Percentiles rank a stretch among this genome's conserved stretches.
phyloP scores from a whole-genome alignment of 495 filamentous ascomycete genomes.

The Talaromyces nanjingensis region DNA sequence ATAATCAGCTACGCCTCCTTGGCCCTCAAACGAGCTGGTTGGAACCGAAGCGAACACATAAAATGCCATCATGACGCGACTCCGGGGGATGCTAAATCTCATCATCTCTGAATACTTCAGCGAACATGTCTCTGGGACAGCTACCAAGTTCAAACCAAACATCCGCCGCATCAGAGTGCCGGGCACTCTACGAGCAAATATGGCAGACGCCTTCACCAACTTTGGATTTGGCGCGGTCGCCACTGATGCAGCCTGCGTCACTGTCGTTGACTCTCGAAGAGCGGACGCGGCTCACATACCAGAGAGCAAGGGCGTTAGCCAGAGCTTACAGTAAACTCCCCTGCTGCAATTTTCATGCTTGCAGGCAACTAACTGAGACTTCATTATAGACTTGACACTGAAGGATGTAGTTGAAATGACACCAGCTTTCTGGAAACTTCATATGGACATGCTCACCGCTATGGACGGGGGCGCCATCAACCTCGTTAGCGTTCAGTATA shows the following conservation, averaged over 20 bases:
- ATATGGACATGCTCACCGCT: constrained; percentile 11
- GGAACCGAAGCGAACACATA: neutral
- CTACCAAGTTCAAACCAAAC: neutral
- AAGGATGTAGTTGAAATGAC: constrained; percentile 1
- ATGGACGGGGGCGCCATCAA: constrained; percentile 17
- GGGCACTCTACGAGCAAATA: neutral
- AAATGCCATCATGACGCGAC: neutral
- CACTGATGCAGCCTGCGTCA: constrained; percentile 12
- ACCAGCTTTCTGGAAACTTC: constrained; percentile 16
- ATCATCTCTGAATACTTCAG: neutral
- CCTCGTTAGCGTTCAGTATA: constrained; percentile 27
- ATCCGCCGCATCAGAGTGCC: neutral
- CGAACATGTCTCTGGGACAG: neutral
- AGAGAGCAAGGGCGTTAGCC: constrained; percentile 14
- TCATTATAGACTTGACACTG: neutral
- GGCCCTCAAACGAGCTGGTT: neutral
- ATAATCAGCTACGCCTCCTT: neutral
- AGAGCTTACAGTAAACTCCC: constrained; percentile 13
- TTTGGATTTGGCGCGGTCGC: constrained; percentile 17
- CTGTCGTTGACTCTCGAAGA: constrained; percentile 9
- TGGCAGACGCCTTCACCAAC: neutral
- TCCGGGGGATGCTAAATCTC: neutral
- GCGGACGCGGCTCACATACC: constrained; percentile 13
- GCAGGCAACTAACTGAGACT: neutral
- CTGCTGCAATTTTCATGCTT: neutral